Base-by-base conservation (phyloP, 805 yeast species). In the Myxozyma mucilagina region DNA sequence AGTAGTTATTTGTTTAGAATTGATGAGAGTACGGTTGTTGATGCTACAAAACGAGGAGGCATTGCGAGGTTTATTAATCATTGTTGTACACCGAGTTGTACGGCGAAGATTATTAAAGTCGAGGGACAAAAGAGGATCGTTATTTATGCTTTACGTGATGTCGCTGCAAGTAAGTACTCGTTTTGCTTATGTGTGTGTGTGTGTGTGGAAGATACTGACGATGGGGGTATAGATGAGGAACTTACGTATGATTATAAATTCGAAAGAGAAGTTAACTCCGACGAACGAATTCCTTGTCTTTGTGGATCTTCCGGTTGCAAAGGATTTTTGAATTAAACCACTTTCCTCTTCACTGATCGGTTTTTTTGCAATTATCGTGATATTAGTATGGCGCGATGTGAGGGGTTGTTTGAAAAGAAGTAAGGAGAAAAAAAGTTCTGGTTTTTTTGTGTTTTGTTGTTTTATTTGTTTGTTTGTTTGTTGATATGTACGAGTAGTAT, bases 241-340 rank as follows among this genome's bases (percentile, higher is more conserved):
- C 79, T 94, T 70, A 94, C 99, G 0, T 94, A 94, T 69, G 98
- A 94, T 74, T 94, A 94, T 73, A 92, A 93, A 73, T 94, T 94
- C 72, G 97, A 91, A 74, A 80, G 96, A 57, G 68, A 65, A 36
- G 66, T 65, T 20, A 66, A 67, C 44, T 63, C 68, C 16, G 67
- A 61, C 24, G 70, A 67, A 51, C 57, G 71, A 14, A 68, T 68
- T 34, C 71, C 90, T 11, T 94, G 99, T 78, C 79, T 90, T 13
- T 94, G 99, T 80, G 99, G 99, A 3, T 92, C 97, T 1, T 85
- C 91, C 0, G 91, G 89, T 0, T 94, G 99, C 76, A 91, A 91
- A 73, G 98, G 97, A 0, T 93, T 83, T 71, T 79, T 93, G 69
- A 93, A 93, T 72, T 92, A 54, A 36, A 49, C 29, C 11, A 24